Percentiles rank a stretch among this genome's conserved stretches.
Conservation (phyloP, 2,329 filamentous ascomycete species). For the Ceratocystis smalleyi region DNA sequence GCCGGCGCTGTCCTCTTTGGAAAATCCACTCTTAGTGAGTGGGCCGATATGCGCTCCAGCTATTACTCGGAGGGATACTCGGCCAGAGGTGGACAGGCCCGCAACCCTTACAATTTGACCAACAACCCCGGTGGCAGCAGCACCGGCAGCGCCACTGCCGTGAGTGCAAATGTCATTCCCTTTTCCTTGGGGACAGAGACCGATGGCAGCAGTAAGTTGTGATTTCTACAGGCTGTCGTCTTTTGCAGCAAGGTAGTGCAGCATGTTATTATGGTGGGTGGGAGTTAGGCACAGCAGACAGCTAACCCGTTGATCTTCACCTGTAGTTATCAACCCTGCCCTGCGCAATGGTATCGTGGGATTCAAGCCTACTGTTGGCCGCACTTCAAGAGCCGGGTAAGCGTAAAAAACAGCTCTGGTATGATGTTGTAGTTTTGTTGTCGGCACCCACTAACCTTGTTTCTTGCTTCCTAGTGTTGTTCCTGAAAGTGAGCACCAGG, state of each 20-base stretch:
- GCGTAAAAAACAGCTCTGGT: not conserved
- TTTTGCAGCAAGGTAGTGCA: not conserved
- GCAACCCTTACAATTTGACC: constrained; percentile 53
- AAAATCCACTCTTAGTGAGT: constrained; percentile 56
- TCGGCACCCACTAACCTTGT: not conserved
- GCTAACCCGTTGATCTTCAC: no score
- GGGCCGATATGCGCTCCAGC: constrained; percentile 55
- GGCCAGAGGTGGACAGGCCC: constrained; percentile 45
- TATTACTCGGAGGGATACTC: constrained; percentile 55
- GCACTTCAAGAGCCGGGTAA: constrained; percentile 44
- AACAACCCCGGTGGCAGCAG: constrained; percentile 53
- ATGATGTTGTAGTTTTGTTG: not conserved
- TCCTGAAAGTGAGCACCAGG: constrained; percentile 51
- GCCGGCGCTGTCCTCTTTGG: constrained; percentile 56
- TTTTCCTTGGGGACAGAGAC: constrained; percentile 62
- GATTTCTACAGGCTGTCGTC: no score
- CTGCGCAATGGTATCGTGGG: constrained; percentile 54
- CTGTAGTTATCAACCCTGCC: constrained; percentile 50
- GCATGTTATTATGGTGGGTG: not conserved
- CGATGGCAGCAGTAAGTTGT: constrained; percentile 40
- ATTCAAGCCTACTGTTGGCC: constrained; percentile 59
- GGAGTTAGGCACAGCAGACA: not conserved
- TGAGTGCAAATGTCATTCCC: constrained; percentile 45
- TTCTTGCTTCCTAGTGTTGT: constrained; percentile 30
- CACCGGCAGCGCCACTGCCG: constrained; percentile 49